Base-by-base conservation (phyloP, 345 rosid genomes). In the Clarkia xantiana region DNA sequence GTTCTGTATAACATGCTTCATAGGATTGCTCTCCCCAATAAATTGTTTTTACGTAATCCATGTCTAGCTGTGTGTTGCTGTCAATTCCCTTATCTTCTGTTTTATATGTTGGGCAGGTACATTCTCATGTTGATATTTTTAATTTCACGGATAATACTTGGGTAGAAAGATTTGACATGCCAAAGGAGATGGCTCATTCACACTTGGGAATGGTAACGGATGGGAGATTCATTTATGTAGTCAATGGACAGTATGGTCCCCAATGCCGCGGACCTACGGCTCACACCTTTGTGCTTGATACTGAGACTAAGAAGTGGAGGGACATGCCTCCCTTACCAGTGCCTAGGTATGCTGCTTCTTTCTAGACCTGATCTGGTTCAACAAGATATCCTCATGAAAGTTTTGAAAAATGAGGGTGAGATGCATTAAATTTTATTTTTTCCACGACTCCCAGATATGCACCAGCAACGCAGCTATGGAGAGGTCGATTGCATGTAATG, bases 401-500 rank as follows among this genome's bases (percentile, higher is more conserved):
- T 49, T 7, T 29, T n/a, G 53, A 34, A 18, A 19, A 9, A n/a
- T 20, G 12, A 49, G 8, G 8, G 4, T 29, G 38, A 34, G 14
- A 23, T 6, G 2, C 38, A 45, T 38, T 14, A 34, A 11, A n/a
- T n/a, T n/a, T n/a, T n/a, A n/a, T n/a, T 41, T 23, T 55, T 38
- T 47, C 45, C 22, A 14, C 42, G 44, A 44, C 67, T 47, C 56
- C 70, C 72, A 86, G 94, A 71, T 91, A 91, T 73, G 98, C 98
- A 25, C 98, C 98, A 15, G 96, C 94, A 59, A 91, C 96, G 64
- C 87, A 79, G 65, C 81, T 86, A 22, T 91, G 94, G 98, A 84
- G 81, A 75, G 97, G 97, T 39, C 79, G 97, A 67, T 94, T 90
- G 60, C 97, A 90, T 58, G 97, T 90, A 66, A 90, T 90, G 97